These are phyloP conservation scores for Taxillus chinensis DNA, from an alignment of 164 flowering plant species.

Conservation along the genomic window DNA sequence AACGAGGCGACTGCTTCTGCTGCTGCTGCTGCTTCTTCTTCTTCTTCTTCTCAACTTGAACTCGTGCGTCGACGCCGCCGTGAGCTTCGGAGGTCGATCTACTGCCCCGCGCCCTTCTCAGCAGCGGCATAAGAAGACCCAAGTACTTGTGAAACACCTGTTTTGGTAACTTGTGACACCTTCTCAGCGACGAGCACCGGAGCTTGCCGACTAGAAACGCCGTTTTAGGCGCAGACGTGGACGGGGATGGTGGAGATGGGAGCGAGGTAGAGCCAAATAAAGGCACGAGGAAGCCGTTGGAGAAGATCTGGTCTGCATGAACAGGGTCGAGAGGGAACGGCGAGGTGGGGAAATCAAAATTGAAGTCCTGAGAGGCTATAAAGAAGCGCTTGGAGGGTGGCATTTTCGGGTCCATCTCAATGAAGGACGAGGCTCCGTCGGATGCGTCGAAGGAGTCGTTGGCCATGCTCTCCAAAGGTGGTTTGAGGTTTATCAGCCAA, in stretches of 20 bases:
- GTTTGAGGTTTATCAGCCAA: constrained; percentile 61
- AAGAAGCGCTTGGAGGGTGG: constrained; percentile 52
- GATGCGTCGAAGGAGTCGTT: constrained; percentile 29
- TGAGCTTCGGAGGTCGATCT: constrained; percentile 14
- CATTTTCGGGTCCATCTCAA: constrained; percentile 75
- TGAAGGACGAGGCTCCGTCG: constrained; percentile 46
- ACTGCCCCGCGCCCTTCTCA: constrained; percentile 17
- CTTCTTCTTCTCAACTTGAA: constrained; percentile 9
- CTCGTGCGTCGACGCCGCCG: constrained; percentile 6
- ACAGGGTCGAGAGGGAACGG: constrained; percentile 25
- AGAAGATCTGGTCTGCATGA: constrained; percentile 53
- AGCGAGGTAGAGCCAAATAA: constrained; percentile 17
- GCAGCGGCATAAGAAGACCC: constrained; percentile 34
- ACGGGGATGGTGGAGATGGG: constrained; percentile 11
- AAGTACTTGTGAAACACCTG: constrained; percentile 31
- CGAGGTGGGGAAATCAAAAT: constrained; percentile 33
- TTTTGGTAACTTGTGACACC: constrained; percentile 31
- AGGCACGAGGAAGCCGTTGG: constrained; percentile 39
- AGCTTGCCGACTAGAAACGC: neutral
- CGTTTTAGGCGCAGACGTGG: constrained; percentile 5
- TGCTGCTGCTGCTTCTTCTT: constrained; percentile 5
- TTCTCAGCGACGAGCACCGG: constrained; percentile 21
- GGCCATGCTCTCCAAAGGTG: constrained; percentile 37
- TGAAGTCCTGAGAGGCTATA: constrained; percentile 25
- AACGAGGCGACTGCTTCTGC: constrained; percentile 8